Percentiles rank a stretch among this genome's conserved stretches.
These are phyloP conservation scores for Hymenoscyphus infarciens DNA, from an alignment of 2,329 filamentous ascomycete genomes.

Conservation along the genomic window DNA sequence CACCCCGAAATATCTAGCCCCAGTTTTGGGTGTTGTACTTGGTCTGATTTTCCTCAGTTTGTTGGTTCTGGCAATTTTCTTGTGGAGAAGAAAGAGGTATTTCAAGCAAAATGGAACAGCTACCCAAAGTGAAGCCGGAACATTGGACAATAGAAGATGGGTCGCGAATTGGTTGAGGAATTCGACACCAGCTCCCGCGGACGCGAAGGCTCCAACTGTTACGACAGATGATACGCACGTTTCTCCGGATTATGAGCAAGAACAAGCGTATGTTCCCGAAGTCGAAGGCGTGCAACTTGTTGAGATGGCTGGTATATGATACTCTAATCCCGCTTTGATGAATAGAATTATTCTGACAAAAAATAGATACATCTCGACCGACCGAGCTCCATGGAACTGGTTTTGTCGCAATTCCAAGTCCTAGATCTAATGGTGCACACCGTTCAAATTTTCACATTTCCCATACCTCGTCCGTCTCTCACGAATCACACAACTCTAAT, in stretches of 20 bases:
- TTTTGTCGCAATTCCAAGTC: constrained; percentile 15
- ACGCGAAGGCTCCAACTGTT: constrained; percentile 30
- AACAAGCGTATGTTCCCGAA: constrained; percentile 24
- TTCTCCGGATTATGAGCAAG: constrained; percentile 19
- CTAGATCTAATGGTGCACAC: not conserved
- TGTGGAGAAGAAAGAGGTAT: constrained; percentile 46
- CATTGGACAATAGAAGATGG: constrained; percentile 25
- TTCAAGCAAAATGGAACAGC: constrained; percentile 18
- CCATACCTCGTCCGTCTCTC: constrained; percentile 17
- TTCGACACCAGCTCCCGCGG: constrained; percentile 15
- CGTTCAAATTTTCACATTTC: constrained; percentile 23
- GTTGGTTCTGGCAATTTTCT: constrained; percentile 47
- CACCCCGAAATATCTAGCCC: constrained; percentile 55
- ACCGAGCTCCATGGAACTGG: constrained; percentile 27
- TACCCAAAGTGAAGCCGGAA: constrained; percentile 28
- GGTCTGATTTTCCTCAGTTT: constrained; percentile 54
- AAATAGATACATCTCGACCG: constrained; percentile 27
- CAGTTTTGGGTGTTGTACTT: constrained; percentile 59
- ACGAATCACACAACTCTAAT: constrained; percentile 8
- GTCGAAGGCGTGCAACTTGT: constrained; percentile 30
- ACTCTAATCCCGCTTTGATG: constrained; percentile 7
- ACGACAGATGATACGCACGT: constrained; percentile 31
- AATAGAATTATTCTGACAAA: constrained; percentile 4
- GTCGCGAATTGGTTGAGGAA: constrained; percentile 31
- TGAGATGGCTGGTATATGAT: constrained; percentile 35